Evolutionary conservation across 441 rosid genomes (phyloP).

Genomic region (Erysimum pusillum): DNA sequence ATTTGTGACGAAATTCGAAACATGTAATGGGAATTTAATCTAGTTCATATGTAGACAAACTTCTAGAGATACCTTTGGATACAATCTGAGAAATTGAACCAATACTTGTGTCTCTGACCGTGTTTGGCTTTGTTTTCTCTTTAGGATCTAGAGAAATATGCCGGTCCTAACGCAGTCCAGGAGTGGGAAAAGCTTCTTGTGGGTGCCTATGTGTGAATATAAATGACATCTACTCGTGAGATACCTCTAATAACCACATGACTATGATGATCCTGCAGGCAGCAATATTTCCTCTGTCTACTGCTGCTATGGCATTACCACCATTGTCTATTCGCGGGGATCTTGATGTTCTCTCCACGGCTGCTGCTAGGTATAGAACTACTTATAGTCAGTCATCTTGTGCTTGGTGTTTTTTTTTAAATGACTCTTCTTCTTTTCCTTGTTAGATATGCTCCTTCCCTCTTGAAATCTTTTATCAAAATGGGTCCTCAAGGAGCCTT

Average conservation of each 20-base stretch:
- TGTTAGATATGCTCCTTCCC: slow-evolving; percentile 76
- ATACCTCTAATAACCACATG: slow-evolving; percentile 41
- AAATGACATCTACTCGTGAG: slow-evolving; percentile 32
- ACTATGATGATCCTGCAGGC: slow-evolving; percentile 59
- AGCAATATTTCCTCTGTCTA: slow-evolving; percentile 89
- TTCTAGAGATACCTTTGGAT: neutral
- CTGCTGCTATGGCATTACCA: slow-evolving; percentile 94
- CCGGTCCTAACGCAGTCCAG: slow-evolving; percentile 72
- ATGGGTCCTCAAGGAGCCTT: slow-evolving; percentile 95
- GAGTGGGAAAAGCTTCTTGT: slow-evolving; percentile 95
- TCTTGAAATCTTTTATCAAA: slow-evolving; percentile 72
- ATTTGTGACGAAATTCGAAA: neutral
- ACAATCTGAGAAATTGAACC: neutral
- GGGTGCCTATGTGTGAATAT: slow-evolving; percentile 43
- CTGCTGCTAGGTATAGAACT: slow-evolving; percentile 63
- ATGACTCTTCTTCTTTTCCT: neutral
- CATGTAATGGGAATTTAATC: neutral
- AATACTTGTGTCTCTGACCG: neutral
- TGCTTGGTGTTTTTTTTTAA: neutral
- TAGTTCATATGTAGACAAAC: neutral
- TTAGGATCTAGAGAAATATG: slow-evolving; percentile 89
- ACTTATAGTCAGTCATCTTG: neutral
- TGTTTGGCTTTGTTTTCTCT: slow-evolving; percentile 13
- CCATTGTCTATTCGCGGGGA: slow-evolving; percentile 90
- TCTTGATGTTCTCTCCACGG: slow-evolving; percentile 87